Percentiles rank a stretch among this genome's conserved stretches.
Conservation (phyloP, 1,139 yeast species). For the Geotrichum armillariae region DNA sequence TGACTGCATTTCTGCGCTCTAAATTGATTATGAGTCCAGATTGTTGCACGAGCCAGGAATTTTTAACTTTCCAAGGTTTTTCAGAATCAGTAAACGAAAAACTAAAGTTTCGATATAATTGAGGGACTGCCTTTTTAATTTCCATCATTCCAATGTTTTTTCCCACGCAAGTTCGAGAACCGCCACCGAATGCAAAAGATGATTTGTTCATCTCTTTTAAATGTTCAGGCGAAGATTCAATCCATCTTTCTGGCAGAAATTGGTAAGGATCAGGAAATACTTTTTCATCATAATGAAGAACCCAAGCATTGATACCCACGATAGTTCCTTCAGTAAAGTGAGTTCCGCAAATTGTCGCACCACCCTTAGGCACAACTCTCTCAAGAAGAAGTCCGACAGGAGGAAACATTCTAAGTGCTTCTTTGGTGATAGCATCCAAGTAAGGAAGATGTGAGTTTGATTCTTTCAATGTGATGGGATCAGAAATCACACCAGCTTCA, state of each 20-base stretch:
- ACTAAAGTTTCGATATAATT: constrained; percentile 51
- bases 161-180: constrained; percentile 74
- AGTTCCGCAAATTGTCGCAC: constrained; percentile 29
- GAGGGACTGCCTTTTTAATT: constrained; percentile 58
- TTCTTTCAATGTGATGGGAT: background rate
- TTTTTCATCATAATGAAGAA: constrained; percentile 53
- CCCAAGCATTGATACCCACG: constrained; percentile 65
- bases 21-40: background rate
- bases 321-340: constrained; percentile 55
- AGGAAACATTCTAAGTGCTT: constrained; percentile 63
- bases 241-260: constrained; percentile 66
- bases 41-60: background rate
- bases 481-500: background rate
- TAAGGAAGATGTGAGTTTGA: constrained; percentile 42
- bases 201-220: constrained; percentile 50
- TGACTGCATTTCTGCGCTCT: too few relatives aligned
- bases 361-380: constrained; percentile 50
- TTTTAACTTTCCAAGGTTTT: background rate
- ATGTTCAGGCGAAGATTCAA: constrained; percentile 43
- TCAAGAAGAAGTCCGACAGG: constrained; percentile 74
- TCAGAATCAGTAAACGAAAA: background rate
- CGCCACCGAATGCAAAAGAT: constrained; percentile 72
- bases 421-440: constrained; percentile 57
- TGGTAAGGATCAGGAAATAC: constrained; percentile 53
- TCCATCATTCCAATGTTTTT: constrained; percentile 67